phyloP scores from a whole-genome alignment of 1,139 yeast genomes.

The Yamadazyma atlantica region DNA sequence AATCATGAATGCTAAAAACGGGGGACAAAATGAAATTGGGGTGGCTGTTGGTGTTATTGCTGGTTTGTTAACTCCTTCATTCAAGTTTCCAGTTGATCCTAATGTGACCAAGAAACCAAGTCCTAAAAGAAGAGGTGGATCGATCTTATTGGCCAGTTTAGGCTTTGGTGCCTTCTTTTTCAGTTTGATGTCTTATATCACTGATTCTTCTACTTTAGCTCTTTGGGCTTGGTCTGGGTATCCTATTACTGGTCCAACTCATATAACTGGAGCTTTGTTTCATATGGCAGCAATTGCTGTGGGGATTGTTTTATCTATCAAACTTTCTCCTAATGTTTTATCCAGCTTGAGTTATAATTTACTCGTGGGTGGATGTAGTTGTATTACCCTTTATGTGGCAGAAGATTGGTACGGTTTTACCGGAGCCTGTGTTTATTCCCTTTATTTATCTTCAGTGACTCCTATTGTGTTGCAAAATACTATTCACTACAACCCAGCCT shows the following conservation, averaged over 20 bases:
- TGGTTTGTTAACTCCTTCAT: slow-evolving; percentile 54
- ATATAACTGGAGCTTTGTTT: slow-evolving; percentile 82
- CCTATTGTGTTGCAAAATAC: slow-evolving; percentile 65
- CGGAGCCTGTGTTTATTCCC: slow-evolving; percentile 70
- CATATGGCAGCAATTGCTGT: slow-evolving; percentile 58
- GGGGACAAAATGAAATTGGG: slow-evolving; percentile 82
- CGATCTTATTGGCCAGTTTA: slow-evolving; percentile 50
- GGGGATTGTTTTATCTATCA: slow-evolving; percentile 47
- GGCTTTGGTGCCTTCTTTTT: slow-evolving; percentile 82
- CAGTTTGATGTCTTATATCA: slow-evolving; percentile 68
- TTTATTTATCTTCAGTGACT: slow-evolving; percentile 60
- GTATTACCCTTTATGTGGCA: slow-evolving; percentile 47
- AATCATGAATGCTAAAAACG: slow-evolving; percentile 79
- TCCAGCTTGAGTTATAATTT: slow-evolving; percentile 28
- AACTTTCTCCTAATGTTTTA: slow-evolving; percentile 24
- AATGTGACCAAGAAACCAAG: slow-evolving; percentile 6
- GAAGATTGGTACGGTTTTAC: slow-evolving; percentile 80
- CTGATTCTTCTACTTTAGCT: slow-evolving; percentile 82
- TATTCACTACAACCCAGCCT: slow-evolving; percentile 58
- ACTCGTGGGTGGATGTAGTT: slow-evolving; percentile 49
- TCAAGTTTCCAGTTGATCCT: slow-evolving; percentile 3
- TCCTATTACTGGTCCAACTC: slow-evolving; percentile 83
- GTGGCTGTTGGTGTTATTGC: slow-evolving; percentile 62
- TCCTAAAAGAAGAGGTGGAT: slow-evolving; percentile 32
- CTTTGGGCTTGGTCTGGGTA: slow-evolving; percentile 96